Evolutionary conservation across 495 filamentous ascomycete genomes (phyloP).

Genomic region (Pyrenopolyporus hunteri): DNA sequence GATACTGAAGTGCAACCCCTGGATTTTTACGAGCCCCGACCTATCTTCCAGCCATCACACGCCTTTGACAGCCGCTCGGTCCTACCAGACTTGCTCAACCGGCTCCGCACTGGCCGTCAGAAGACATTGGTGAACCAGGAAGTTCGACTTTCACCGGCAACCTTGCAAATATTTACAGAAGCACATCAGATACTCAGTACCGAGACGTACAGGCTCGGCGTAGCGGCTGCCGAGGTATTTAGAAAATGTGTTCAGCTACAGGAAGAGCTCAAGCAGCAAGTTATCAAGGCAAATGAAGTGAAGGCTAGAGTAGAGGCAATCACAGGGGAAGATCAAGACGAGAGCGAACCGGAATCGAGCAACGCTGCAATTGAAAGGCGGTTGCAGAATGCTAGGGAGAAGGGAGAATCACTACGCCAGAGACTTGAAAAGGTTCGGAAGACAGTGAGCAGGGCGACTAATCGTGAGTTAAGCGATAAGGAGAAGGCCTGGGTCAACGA

Average conservation of each 20-base stretch:
- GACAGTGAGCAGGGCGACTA: conserved; percentile 63
- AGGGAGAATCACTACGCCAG: conserved; percentile 63
- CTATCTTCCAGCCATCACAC: conserved; percentile 72
- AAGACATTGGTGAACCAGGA: conserved; percentile 69
- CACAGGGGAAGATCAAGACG: conserved; percentile 64
- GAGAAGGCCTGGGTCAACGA: conserved; percentile 73
- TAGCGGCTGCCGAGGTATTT: conserved; percentile 83
- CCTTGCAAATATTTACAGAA: conserved; percentile 74
- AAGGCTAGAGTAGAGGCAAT: conserved; percentile 69
- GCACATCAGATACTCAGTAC: conserved; percentile 75
- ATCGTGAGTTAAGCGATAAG: conserved; percentile 72
- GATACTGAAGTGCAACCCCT: conserved; percentile 46
- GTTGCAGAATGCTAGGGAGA: conserved; percentile 62
- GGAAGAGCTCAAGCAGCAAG: conserved; percentile 72
- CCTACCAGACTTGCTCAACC: conserved; percentile 66
- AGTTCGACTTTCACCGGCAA: conserved; percentile 75
- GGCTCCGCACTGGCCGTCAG: conserved; percentile 63
- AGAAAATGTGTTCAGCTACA: conserved; percentile 74
- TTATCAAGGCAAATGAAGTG: conserved; percentile 70
- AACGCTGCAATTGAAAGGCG: conserved; percentile 64
- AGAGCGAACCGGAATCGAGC: conserved; percentile 49
- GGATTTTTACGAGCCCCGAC: conserved; percentile 60
- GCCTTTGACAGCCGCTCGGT: conserved; percentile 64
- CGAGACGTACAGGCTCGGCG: conserved; percentile 74
- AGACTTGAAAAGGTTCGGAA: conserved; percentile 68